A percentile compares a stretch with the other conserved stretches of the same genome.
phyloP scores from a whole-genome alignment of 352 stramenopile genomes.

The Pythium brachiatum region DNA sequence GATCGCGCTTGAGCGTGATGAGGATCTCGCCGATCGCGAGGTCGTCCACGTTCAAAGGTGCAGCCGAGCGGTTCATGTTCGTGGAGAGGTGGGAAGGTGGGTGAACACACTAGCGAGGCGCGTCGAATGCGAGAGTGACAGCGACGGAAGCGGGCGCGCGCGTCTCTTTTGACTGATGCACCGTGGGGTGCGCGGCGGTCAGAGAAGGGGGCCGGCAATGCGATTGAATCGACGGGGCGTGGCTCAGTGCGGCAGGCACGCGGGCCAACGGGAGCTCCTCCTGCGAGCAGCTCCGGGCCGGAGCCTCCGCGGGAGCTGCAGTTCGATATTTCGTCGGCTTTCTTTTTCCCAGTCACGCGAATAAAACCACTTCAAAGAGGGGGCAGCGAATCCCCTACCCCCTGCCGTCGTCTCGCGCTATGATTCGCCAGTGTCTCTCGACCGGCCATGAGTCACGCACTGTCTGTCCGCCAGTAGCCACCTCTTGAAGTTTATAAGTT shows the following conservation, averaged over 20 bases:
- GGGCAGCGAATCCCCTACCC: constrained; percentile 17
- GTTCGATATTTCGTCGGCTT: constrained; percentile 23
- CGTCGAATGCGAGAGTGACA: constrained; percentile 10
- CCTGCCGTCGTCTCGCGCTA: not conserved
- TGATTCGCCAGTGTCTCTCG: constrained; percentile 26
- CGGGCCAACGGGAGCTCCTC: constrained; percentile 8
- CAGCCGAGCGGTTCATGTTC: constrained; percentile 5
- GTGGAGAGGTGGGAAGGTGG: not conserved
- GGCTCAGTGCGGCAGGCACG: not conserved
- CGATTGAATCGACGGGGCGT: not conserved
- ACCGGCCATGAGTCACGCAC: constrained; percentile 18
- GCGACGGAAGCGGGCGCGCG: not conserved
- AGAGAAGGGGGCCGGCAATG: constrained; percentile 6
- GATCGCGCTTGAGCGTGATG: constrained; percentile 64
- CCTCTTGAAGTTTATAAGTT: constrained; percentile 15
- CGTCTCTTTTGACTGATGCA: constrained; percentile 28
- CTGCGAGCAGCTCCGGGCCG: not conserved
- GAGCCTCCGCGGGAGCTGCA: not conserved
- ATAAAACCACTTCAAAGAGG: constrained; percentile 31
- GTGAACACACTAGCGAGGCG: constrained; percentile 3
- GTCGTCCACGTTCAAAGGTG: constrained; percentile 51
- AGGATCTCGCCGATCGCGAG: constrained; percentile 78
- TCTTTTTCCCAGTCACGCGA: constrained; percentile 18
- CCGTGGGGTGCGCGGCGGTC: constrained; percentile 6
- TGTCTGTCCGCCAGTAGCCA: constrained; percentile 23